Conservation (phyloP, 179 eudicot species). For the Silene vulgaris region DNA sequence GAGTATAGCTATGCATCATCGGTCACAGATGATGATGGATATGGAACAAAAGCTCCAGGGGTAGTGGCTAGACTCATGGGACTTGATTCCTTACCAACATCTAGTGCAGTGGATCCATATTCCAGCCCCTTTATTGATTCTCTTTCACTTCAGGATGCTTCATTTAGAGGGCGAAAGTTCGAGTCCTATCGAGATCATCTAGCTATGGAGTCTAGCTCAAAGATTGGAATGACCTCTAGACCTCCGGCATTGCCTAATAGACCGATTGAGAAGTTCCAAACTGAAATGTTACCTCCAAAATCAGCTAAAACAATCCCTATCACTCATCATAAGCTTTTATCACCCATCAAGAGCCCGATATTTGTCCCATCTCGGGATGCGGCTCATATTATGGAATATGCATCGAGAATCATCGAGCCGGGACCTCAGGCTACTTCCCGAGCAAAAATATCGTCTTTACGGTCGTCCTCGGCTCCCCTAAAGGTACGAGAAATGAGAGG, state of each 20-base stretch:
- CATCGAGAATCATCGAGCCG: slow-evolving; percentile 71
- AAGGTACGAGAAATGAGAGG: slow-evolving; percentile 67
- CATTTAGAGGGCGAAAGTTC: slow-evolving; percentile 33
- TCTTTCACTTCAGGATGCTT: slow-evolving; percentile 50
- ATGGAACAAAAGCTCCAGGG: slow-evolving; percentile 57
- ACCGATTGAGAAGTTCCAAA: slow-evolving; percentile 74
- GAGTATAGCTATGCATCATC: slow-evolving; percentile 86
- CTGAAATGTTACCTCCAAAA: slow-evolving; percentile 76
- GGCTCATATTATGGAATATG: slow-evolving; percentile 88
- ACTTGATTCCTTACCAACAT: slow-evolving; percentile 72
- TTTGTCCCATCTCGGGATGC: slow-evolving; percentile 61
- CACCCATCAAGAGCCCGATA: slow-evolving; percentile 78
- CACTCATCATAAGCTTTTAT: slow-evolving; percentile 82
- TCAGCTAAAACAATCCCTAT: slow-evolving; percentile 78
- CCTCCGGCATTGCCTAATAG: slow-evolving; percentile 36
- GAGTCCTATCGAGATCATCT: slow-evolving; percentile 42
- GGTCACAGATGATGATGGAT: slow-evolving; percentile 70
- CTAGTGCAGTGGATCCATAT: slow-evolving; percentile 45
- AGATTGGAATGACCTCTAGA: slow-evolving; percentile 19
- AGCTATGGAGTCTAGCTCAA: slow-evolving; percentile 29
- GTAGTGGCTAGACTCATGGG: slow-evolving; percentile 99
- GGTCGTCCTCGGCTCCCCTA: slow-evolving; percentile 61
- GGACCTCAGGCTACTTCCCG: slow-evolving; percentile 45
- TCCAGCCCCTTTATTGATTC: slow-evolving; percentile 53
- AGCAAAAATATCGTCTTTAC: slow-evolving; percentile 38